Base-by-base conservation (phyloP, 768 basidiomycete species). In the Russula ochroleuca region DNA sequence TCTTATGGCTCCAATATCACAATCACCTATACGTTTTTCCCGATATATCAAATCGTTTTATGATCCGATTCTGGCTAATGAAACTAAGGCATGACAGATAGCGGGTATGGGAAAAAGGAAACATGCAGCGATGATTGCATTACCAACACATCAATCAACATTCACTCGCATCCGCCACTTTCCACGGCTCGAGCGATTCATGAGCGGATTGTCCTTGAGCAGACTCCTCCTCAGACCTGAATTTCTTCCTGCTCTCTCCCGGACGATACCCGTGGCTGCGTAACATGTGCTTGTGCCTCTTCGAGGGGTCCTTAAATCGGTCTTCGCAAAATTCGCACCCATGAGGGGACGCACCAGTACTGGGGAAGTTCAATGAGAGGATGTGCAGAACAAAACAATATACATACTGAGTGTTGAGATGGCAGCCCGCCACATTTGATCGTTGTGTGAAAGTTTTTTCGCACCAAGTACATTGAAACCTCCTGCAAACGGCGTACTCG, bases 231-330 rank as follows among this genome's bases (percentile, higher is more conserved):
- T 59, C 62, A 3, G 59, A 51, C 61, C 54, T 66, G 54, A 59
- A 62, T 23, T 59, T 70, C n/a, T 69, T 73, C 68, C 75, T 77
- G 38, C 78, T 77, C 66, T 80, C 81, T 70, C 77, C 80, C 61
- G 78, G 77, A 31, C 78, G 73, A 51, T 85, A 83, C 23, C 78
- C 77, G 67, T 87, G 85, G 21, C 70, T 74, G 13, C 78, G 75
- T 21, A 80, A 77, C 73, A 83, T 80, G 71, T 87, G 86, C 41
- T 83, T 76, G 67, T 85, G 84, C 49, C 85, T 75, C 57, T 85
- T 78, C 5, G 86, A 85, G 19, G 85, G 85, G 68, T 88, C 86
- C 58, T 82, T 85, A 76, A 86, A 88, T 15, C 73, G 72, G 67
- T 78, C 76, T 13, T 75, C 78, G 65, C 86, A 87, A 35, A 71